Evolutionary conservation across 305 asterid species (phyloP).

Genomic region (Rubia peregrina): DNA sequence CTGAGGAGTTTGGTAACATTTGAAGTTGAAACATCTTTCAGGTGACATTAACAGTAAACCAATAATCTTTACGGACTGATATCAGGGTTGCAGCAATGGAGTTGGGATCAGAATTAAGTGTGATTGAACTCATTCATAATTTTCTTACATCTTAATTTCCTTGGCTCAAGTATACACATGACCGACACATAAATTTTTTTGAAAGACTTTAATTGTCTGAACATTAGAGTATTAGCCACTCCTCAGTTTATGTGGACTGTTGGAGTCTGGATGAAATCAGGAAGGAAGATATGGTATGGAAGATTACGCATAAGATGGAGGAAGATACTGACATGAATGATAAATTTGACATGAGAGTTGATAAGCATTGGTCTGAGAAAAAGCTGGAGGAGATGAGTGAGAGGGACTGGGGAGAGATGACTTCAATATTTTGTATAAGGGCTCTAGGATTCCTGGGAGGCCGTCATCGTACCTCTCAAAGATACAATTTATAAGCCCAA

Average conservation of each 20-base stretch:
- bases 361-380: too few species aligned
- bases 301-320: conserved; percentile 62
- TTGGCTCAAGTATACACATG: background rate
- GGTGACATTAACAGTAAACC: conserved; percentile 95
- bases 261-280: conserved; percentile 63
- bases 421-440: conserved; percentile 72
- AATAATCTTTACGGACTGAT: conserved; percentile 85
- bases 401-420: conserved; percentile 92
- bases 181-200: too few species aligned
- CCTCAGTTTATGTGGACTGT: too few species aligned
- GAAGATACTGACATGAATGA: too few species aligned
- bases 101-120: conserved; percentile 75
- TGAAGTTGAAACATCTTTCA: conserved; percentile 20
- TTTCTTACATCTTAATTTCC: background rate
- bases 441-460: conserved; percentile 80
- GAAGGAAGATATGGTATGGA: conserved; percentile 57
- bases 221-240: too few species aligned
- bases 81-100: conserved; percentile 97
- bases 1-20: conserved; percentile 3
- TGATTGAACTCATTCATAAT: background rate
- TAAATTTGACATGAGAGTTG: too few species aligned
- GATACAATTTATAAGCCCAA: too few species aligned
- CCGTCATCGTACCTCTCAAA: too few species aligned
- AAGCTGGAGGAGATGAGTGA: conserved; percentile 75
- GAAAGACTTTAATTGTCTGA: too few species aligned